Conservation (phyloP, 805 yeast genomes). For the Metschnikowia drakensbergensis region DNA sequence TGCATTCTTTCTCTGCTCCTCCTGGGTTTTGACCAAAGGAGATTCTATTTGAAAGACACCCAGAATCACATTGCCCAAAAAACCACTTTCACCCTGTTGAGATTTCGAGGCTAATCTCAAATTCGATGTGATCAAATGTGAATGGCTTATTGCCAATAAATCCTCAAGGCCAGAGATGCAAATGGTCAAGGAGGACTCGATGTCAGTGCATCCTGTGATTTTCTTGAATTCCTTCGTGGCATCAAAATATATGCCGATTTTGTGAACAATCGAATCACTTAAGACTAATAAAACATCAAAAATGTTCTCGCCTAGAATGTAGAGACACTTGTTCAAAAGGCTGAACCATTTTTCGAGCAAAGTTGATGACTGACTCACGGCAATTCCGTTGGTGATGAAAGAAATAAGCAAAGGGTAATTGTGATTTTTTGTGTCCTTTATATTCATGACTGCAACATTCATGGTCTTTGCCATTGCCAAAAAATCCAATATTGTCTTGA, state of each 20-base stretch:
- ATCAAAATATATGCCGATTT: conserved; percentile 32
- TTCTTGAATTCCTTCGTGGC: conserved; percentile 19
- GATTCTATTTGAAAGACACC: conserved; percentile 77
- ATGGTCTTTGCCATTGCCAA: conserved; percentile 29
- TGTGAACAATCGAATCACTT: conserved; percentile 47
- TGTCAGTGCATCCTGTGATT: conserved; percentile 22
- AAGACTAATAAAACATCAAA: conserved; percentile 54
- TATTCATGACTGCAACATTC: conserved; percentile 27
- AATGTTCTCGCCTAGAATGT: conserved; percentile 48
- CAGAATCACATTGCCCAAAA: conserved; percentile 65
- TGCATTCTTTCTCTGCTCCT: conserved; percentile 51
- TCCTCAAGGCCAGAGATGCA: conserved; percentile 64
- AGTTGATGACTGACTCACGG: conserved; percentile 40
- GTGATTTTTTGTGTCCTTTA: conserved; percentile 26
- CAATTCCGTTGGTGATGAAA: conserved; percentile 49
- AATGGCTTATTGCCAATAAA: conserved; percentile 55
- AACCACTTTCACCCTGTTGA: conserved; percentile 41
- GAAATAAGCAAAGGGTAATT: conserved; percentile 33
- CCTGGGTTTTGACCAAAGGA: conserved; percentile 48
- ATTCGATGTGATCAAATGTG: conserved; percentile 42
- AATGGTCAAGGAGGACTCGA: conserved; percentile 43
- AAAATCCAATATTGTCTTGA: conserved; percentile 27
- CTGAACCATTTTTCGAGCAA: conserved; percentile 46
- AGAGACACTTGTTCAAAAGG: conserved; percentile 49
- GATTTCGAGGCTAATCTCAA: conserved; percentile 12